These are phyloP conservation scores for Cordyceps cateniannulata DNA, from an alignment of 2,329 filamentous ascomycete genomes.

Conservation along the genomic window DNA sequence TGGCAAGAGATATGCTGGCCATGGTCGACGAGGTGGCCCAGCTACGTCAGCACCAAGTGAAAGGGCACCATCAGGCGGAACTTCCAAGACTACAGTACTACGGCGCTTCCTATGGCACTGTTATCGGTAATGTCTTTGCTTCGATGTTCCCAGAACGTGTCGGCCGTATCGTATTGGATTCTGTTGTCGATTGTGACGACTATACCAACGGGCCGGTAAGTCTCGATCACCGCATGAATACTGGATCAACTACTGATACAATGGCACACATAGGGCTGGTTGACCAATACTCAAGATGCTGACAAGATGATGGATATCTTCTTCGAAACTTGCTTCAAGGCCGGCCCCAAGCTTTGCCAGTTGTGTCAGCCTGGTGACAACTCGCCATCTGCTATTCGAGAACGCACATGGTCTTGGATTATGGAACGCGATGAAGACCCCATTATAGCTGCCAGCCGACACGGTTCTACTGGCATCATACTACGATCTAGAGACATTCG, in stretches of 20 bases:
- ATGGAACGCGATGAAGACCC: background rate
- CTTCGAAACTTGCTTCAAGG: slow-evolving; percentile 30
- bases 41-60: slow-evolving; percentile 16
- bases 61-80: background rate
- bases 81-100: slow-evolving; percentile 36
- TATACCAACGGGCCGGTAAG: slow-evolving; percentile 26
- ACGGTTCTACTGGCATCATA: background rate
- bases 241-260: background rate
- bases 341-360: slow-evolving; percentile 22
- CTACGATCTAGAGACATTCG: background rate
- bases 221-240: background rate
- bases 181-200: slow-evolving; percentile 31
- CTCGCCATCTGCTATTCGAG: slow-evolving; percentile 24
- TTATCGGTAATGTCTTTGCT: slow-evolving; percentile 29
- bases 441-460: background rate
- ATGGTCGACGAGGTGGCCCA: slow-evolving; percentile 35
- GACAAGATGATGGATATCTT: slow-evolving; percentile 29
- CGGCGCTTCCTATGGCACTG: slow-evolving; percentile 42
- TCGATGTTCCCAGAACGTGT: slow-evolving; percentile 31
- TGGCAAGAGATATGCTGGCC: slow-evolving; percentile 37
- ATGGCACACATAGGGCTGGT: slow-evolving; percentile 26
- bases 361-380: slow-evolving; percentile 22
- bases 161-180: slow-evolving; percentile 36
- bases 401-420: slow-evolving; percentile 27
- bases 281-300: slow-evolving; percentile 30